These are phyloP conservation scores for Metarhizium rileyi DNA, from an alignment of 2,329 filamentous ascomycete species.

Conservation along the genomic window DNA sequence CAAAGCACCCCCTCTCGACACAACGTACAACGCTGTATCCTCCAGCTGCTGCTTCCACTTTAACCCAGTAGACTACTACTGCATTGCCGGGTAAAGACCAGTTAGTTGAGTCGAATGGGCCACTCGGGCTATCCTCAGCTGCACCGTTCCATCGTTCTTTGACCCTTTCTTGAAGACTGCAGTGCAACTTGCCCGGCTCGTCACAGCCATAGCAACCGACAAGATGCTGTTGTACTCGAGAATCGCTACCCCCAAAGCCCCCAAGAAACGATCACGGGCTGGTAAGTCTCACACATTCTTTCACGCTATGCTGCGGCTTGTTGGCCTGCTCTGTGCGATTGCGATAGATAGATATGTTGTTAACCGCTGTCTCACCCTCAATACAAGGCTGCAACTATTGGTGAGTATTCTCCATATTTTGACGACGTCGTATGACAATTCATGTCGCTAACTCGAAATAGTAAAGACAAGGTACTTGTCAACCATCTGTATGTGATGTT, in stretches of 20 bases:
- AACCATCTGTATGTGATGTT: neutral
- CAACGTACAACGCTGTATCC: neutral
- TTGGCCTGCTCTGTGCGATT: neutral
- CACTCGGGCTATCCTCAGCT: neutral
- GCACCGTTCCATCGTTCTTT: neutral
- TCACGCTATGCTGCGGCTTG: neutral
- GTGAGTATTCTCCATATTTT: constrained; percentile 24
- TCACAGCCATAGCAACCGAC: constrained; percentile 3
- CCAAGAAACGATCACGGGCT: constrained; percentile 49
- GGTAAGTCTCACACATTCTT: constrained; percentile 32
- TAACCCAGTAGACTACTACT: neutral
- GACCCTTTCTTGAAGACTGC: constrained; percentile 11
- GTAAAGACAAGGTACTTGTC: constrained; percentile 42
- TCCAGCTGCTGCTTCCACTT: neutral
- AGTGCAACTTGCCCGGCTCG: neutral
- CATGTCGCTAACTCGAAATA: constrained; percentile 15
- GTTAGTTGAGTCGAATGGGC: neutral
- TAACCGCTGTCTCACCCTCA: constrained; percentile 2
- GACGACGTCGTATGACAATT: neutral
- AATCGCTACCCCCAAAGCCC: constrained; percentile 45
- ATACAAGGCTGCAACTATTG: constrained; percentile 41
- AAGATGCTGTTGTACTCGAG: constrained; percentile 50
- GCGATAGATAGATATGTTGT: constrained; percentile 4
- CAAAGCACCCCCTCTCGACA: neutral
- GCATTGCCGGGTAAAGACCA: neutral